These are phyloP conservation scores for Podila epigama DNA, from an alignment of 192 early-diverging fungal genomes.

Conservation along the genomic window DNA sequence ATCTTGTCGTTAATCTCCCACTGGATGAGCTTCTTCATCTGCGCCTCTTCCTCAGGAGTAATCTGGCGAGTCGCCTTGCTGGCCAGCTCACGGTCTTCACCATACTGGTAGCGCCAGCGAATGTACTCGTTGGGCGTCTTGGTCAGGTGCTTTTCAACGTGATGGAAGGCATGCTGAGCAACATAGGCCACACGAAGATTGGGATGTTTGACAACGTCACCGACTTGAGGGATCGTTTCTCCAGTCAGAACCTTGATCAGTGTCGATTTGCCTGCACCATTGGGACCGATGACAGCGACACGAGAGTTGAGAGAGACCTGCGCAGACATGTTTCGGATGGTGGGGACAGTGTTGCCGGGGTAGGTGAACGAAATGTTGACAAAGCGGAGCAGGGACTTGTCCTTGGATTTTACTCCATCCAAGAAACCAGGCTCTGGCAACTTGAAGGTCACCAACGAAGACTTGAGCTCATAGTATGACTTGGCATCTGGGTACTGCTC, in stretches of 20 bases:
- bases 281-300: constrained; percentile 78
- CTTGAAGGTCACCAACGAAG: constrained; percentile 65
- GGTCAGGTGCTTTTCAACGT: constrained; percentile 82
- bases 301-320: constrained; percentile 77
- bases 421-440: constrained; percentile 80
- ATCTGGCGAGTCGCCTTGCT: constrained; percentile 75
- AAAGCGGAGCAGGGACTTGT: constrained; percentile 78
- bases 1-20: constrained; percentile 50
- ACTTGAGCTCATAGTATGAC: constrained; percentile 80
- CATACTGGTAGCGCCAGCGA: constrained; percentile 79
- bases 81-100: constrained; percentile 79
- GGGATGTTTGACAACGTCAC: constrained; percentile 81
- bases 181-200: constrained; percentile 86
- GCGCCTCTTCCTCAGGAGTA: constrained; percentile 65
- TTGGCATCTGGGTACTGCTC: constrained; percentile 77
- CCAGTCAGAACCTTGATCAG: constrained; percentile 75
- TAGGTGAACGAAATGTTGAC: constrained; percentile 71
- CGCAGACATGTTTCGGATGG: constrained; percentile 66
- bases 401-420: constrained; percentile 75
- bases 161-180: constrained; percentile 88
- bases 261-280: constrained; percentile 54
- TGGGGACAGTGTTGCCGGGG: constrained; percentile 68
- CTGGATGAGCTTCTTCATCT: constrained; percentile 46
- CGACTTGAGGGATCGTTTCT: constrained; percentile 74
- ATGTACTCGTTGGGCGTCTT: constrained; percentile 62